phyloP scores from a whole-genome alignment of 1,284 basidiomycete genomes.

The Vanrija pseudolonga region DNA sequence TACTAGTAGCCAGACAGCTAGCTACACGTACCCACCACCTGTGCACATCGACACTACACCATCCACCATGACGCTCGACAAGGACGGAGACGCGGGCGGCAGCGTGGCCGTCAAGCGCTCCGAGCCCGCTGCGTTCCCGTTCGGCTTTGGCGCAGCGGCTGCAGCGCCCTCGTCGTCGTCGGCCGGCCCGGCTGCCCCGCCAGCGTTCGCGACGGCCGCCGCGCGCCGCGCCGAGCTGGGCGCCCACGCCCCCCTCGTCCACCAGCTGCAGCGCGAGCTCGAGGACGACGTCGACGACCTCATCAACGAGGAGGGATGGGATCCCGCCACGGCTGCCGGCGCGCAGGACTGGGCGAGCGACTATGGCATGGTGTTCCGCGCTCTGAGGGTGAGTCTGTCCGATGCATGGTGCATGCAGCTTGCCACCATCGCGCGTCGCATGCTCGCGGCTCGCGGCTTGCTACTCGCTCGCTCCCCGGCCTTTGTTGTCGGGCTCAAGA shows the following conservation, averaged over 20 bases:
- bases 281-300: constrained; percentile 36
- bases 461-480: background rate
- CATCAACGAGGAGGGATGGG: constrained; percentile 39
- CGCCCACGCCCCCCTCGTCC: constrained; percentile 25
- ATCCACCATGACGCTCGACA: too few relatives aligned
- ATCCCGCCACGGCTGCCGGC: constrained; percentile 27
- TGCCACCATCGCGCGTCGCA: background rate
- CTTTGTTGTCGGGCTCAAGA: background rate
- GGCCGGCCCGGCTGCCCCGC: background rate
- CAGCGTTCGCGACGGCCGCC: background rate
- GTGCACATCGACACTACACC: too few relatives aligned
- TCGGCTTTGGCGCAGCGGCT: too few relatives aligned
- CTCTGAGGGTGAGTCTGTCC: constrained; percentile 33
- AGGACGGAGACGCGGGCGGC: too few relatives aligned
- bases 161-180: too few relatives aligned
- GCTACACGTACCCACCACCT: too few relatives aligned
- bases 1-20: too few relatives aligned
- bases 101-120: too few relatives aligned
- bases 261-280: constrained; percentile 32
- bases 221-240: constrained; percentile 25
- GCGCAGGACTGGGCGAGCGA: constrained; percentile 41
- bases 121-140: too few relatives aligned
- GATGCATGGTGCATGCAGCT: too few relatives aligned
- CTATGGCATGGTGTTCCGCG: constrained; percentile 35
- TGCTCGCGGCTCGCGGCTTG: too few relatives aligned